Evolutionary conservation across 345 rosid genomes (phyloP), one percentile per base, ranked within the genome.

Genomic region (Dimocarpus longan): DNA sequence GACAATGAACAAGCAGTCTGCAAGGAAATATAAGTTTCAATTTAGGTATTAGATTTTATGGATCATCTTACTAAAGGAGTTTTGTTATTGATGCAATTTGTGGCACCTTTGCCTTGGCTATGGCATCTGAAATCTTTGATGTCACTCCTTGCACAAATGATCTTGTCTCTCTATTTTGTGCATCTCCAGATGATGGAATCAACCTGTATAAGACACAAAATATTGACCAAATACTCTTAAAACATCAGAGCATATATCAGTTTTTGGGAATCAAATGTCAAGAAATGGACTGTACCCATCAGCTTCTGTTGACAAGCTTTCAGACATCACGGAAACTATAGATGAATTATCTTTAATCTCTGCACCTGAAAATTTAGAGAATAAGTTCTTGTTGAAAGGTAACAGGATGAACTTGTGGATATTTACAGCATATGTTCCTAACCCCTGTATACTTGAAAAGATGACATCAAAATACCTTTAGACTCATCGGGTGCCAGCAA

Each of bases 401-500:
- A 46, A 56, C 32, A 69, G 70, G 26, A 19, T 66, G 78, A 77
- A 64, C 42, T 9, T 8, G 56, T 50, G 19, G 56, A 50, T 5
- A 18, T n/a, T 19, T 18, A 57, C 22, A 8, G 63, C n/a, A 57
- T 50, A 50, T 50, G 15, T 10, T 43, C 59, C 63, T 22, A 57
- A 21, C 21, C 15, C 74, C 74, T 7, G 1, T 72, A 10, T 28
- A 24, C 67, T 32, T 40, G 59, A 10, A 46, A n/a, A 46, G 68
- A 16, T 26, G 69, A 37, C 6, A 70, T 24, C 39, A 60, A 24
- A 56, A 21, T 82, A 90, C 95, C 95, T 94, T 88, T 91, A 15
- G 90, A 77, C 79, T 96, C 99, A 80, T 96, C 99, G 28, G 99
- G 99, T 80, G 99, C 99, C 78, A 96, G 87, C 81, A 96, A 83